Conservation (phyloP, 768 basidiomycete genomes). For the Pleurotus giganteus region DNA sequence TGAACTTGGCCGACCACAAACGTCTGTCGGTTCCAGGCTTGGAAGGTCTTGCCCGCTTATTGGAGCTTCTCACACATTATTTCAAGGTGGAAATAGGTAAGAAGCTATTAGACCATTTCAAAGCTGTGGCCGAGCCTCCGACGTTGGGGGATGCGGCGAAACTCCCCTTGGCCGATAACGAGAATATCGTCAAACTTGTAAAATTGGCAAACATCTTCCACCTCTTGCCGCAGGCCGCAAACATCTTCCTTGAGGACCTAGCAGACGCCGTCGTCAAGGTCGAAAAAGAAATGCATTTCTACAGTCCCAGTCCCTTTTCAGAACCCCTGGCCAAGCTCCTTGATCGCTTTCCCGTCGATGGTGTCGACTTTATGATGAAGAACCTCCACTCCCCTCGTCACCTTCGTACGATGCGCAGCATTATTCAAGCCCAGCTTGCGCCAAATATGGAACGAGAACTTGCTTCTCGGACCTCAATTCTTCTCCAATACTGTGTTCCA, state of each 20-base stretch:
- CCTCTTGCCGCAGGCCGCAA: slow-evolving; percentile 89
- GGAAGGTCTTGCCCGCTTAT: slow-evolving; percentile 89
- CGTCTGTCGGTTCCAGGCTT: slow-evolving; percentile 88
- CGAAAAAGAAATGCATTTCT: slow-evolving; percentile 89
- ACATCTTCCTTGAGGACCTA: slow-evolving; percentile 87
- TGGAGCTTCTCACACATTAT: slow-evolving; percentile 95
- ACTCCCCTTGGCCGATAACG: slow-evolving; percentile 81
- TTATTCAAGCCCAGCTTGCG: slow-evolving; percentile 77
- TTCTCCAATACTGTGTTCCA: slow-evolving; percentile 52
- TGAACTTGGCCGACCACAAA: slow-evolving; percentile 97
- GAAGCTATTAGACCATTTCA: slow-evolving; percentile 96
- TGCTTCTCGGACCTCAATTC: slow-evolving; percentile 50
- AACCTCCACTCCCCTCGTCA: slow-evolving; percentile 78
- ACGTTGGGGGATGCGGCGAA: slow-evolving; percentile 79
- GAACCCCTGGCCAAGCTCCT: slow-evolving; percentile 89
- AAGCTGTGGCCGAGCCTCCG: slow-evolving; percentile 85
- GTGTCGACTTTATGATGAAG: slow-evolving; percentile 79
- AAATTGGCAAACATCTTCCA: slow-evolving; percentile 98
- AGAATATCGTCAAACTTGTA: slow-evolving; percentile 89
- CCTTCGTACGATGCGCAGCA: slow-evolving; percentile 80
- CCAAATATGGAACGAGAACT: slow-evolving; percentile 72
- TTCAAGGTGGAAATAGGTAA: slow-evolving; percentile 99
- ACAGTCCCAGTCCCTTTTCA: slow-evolving; percentile 87
- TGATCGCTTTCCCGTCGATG: slow-evolving; percentile 84
- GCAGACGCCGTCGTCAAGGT: slow-evolving; percentile 88